Base-by-base conservation (phyloP, 257 asterid species). In the Prunella vulgaris region DNA sequence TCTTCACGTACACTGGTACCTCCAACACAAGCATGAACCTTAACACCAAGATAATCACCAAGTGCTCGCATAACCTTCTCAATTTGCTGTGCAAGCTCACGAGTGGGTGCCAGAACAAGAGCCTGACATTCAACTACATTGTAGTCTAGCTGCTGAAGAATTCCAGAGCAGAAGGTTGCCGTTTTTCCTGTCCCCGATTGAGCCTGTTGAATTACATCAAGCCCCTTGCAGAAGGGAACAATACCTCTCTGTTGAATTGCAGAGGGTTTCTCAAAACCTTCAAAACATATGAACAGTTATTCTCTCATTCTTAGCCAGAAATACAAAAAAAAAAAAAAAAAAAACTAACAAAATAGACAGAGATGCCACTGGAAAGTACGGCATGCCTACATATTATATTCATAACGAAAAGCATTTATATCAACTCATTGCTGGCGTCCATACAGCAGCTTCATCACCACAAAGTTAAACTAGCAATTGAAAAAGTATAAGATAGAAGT, bases 161-260 rank as follows among this genome's bases (percentile, higher is more conserved):
- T 66, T 60, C 88, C 90, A 77, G 90, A 85, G 85, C 90, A 85
- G 76, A 85, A 85, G 18, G 90, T 85, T 46, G 90, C 90, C 0
- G 90, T 85, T 62, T 85, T 85, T 22, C 90, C 90, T 10, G 90
- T 85, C 35, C 90, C 90, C 24, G 90, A 85, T 57, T 85, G 90
- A 61, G 90, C 90, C 69, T 85, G 90, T 68, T 83, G 88, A 49
- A 83, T 83, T 64, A 83, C 88, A 64, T 83, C 88, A 69, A 83
- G 80, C 40, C 85, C 87, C 84, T 83, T 83, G 86, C 76, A 60
- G 76, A 85, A 85, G 25, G 90, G 90, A 56, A 85, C 90, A 13
- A 85, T 85, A 21, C 90, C 90, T 65, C 90, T 69, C 78, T 85
- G 90, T 75, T 85, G 90, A 77, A 85, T 85, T 40, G 88, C 90